These are phyloP conservation scores for Arachis hypogaea DNA, from an alignment of 306 rosid genomes.

Conservation along the genomic window DNA sequence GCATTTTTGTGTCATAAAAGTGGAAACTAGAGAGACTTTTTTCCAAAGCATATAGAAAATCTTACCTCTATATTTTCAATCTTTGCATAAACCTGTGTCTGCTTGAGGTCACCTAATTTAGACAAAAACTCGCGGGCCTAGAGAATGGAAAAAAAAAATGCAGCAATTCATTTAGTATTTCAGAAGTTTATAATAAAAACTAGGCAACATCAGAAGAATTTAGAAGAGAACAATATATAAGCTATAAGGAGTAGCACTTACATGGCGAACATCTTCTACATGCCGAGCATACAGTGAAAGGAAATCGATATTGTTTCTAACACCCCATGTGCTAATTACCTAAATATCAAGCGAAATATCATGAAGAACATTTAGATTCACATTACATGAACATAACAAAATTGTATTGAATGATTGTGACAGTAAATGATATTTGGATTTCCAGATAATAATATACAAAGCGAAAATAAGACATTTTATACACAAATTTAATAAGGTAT, in stretches of 20 bases:
- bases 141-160: constrained; percentile 45
- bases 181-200: background rate
- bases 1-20: constrained; percentile 18
- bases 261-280: constrained; percentile 86
- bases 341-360: constrained; percentile 40
- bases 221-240: constrained; percentile 25
- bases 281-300: constrained; percentile 75
- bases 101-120: constrained; percentile 57
- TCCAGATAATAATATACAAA: constrained; percentile 16
- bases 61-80: constrained; percentile 79
- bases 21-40: background rate
- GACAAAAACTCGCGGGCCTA: constrained; percentile 66
- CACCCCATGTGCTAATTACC: constrained; percentile 91
- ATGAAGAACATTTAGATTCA: constrained; percentile 30
- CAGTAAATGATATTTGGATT: constrained; percentile 14
- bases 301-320: constrained; percentile 77
- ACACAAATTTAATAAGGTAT: constrained; percentile 14
- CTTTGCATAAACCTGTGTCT: constrained; percentile 82
- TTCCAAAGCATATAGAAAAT: constrained; percentile 8
- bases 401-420: constrained; percentile 13
- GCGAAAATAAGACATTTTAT: constrained; percentile 1
- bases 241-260: constrained; percentile 46
- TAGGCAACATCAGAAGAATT: background rate
- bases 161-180: background rate
- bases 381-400: constrained; percentile 28